Base-by-base conservation (phyloP, 1,284 basidiomycete genomes). In the Grifola frondosa region DNA sequence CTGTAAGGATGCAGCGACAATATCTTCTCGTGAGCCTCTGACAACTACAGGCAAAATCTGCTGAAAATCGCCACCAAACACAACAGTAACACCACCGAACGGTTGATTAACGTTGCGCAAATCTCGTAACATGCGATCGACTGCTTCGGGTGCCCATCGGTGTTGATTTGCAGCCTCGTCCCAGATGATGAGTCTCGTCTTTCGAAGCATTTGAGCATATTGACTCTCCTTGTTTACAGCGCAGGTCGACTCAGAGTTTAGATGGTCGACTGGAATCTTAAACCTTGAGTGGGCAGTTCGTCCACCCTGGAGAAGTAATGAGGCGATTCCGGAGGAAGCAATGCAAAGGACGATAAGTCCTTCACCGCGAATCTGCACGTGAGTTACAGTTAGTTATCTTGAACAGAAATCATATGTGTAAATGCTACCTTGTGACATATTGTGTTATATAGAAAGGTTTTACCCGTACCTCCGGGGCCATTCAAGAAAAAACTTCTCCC, bases 401-500 rank as follows among this genome's bases (percentile, higher is more conserved):
- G n/a, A n/a, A n/a, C n/a, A n/a, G n/a, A n/a, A n/a, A n/a, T n/a
- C n/a, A n/a, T n/a, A n/a, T n/a, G n/a, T n/a, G n/a, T n/a, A n/a
- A n/a, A n/a, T n/a, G n/a, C n/a, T 37, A 37, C 35, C 35, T 37
- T 37, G 40, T 59, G 32, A 44, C 65, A 63, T 20, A 79, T 37
- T 0, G 69, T 63, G 6, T 69, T 71, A 42, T 69, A 69, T 0
- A 77, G 24, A 53, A 67, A 79, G 0, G 74, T 79, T 49, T 79
- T 80, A 4, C 75, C 74, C 38, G 65, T 68, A 0, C 75, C 75
- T 30, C 68, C 75, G 20, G 66, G 58, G 30, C 75, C 72, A 44
- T 74, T 53, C 8, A 79, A 42, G 46, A 77, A 78, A 50, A 74
- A 76, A 0, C 48, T 21, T 11, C 52, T 40, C 0, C 68, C 67